Evolutionary conservation across 2,329 filamentous ascomycete genomes (phyloP).

Genomic region (Penicillium sp.): DNA sequence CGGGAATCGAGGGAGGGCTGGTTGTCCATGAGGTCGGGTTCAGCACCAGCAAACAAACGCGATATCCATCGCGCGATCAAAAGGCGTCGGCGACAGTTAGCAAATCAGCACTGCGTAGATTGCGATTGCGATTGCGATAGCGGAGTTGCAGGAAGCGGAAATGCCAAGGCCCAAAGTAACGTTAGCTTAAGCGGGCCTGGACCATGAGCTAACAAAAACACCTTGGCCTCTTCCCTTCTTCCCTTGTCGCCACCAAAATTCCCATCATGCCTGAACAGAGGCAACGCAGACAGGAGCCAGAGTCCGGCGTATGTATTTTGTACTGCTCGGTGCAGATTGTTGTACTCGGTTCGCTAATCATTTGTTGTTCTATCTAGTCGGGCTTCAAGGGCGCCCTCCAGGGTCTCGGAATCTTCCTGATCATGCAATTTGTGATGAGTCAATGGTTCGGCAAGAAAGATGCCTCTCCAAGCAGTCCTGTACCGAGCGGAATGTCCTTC

Average conservation of each 20-base stretch:
- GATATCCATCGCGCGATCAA: constrained; percentile 28
- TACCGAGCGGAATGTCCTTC: constrained; percentile 53
- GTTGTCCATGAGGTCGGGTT: constrained; percentile 32
- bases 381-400: constrained; percentile 46
- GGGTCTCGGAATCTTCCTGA: constrained; percentile 55
- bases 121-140: neutral
- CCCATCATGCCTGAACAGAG: constrained; percentile 39
- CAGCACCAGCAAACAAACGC: constrained; percentile 20
- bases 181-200: constrained; percentile 3
- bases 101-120: no score
- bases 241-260: constrained; percentile 24
- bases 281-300: constrained; percentile 33
- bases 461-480: constrained; percentile 18
- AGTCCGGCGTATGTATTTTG: constrained; percentile 26
- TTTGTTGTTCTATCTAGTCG: constrained; percentile 33
- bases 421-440: constrained; percentile 54
- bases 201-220: constrained; percentile 7
- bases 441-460: constrained; percentile 48
- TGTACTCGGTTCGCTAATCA: constrained; percentile 20
- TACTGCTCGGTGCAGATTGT: neutral
- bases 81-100: constrained; percentile 4
- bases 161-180: constrained; percentile 14
- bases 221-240: constrained; percentile 12
- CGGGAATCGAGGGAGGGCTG: constrained; percentile 31
- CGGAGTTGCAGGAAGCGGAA: constrained; percentile 10